A percentile compares a stretch with the other conserved stretches of the same genome.
These are phyloP conservation scores for Cryphonectria nitschkei DNA, from an alignment of 2,329 filamentous ascomycete genomes.

Conservation along the genomic window DNA sequence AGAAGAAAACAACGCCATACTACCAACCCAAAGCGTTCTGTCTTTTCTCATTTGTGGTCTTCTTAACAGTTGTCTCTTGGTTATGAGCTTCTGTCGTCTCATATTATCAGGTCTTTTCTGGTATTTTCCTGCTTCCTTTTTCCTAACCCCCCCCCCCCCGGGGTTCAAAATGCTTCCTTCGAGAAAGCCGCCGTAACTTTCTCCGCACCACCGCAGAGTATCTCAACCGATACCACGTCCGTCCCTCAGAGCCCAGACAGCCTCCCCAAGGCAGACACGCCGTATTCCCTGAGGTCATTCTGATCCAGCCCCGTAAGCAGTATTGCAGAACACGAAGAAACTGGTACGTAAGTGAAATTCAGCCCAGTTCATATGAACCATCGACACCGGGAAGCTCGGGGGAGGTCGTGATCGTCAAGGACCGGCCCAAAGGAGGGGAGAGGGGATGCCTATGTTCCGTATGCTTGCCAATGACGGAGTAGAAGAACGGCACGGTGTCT, in stretches of 20 bases:
- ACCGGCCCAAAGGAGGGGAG: neutral
- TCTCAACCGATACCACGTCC: neutral
- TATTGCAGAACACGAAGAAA: neutral
- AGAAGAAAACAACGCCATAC: too few species aligned
- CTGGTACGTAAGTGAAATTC: neutral
- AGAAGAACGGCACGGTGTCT: neutral
- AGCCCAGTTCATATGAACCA: neutral
- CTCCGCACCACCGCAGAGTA: neutral
- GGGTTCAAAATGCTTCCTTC: neutral
- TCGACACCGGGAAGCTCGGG: neutral
- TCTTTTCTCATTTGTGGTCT: too few species aligned
- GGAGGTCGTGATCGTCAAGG: neutral
- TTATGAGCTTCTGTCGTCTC: neutral
- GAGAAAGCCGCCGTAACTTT: neutral
- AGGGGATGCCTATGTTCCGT: neutral
- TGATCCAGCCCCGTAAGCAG: neutral
- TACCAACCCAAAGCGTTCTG: too few species aligned
- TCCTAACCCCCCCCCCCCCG: neutral
- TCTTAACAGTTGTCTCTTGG: neutral
- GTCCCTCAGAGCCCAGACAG: neutral
- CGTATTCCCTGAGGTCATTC: neutral
- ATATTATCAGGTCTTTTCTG: neutral
- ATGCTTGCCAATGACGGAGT: neutral
- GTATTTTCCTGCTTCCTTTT: neutral
- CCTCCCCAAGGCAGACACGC: neutral